A percentile compares a stretch with the other conserved stretches of the same genome.
Conservation (phyloP, 768 basidiomycete species). For the Gloeostereum incarnatum region DNA sequence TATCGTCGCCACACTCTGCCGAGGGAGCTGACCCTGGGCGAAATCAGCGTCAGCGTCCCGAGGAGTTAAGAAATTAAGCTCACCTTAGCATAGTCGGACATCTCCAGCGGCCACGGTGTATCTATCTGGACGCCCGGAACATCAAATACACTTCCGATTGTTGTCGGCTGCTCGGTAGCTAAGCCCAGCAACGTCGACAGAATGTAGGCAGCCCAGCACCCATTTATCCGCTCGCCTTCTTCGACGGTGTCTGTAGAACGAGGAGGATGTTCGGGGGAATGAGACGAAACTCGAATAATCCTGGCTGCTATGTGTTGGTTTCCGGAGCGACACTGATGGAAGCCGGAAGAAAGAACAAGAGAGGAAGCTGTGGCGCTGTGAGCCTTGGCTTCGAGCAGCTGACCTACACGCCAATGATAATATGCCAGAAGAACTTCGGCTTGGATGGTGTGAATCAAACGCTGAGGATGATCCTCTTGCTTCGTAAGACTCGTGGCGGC, state of each 20-base stretch:
- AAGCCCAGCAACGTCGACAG: conserved; percentile 51
- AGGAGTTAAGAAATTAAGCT: conserved; percentile 7
- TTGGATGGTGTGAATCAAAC: conserved; percentile 46
- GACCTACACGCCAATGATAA: conserved; percentile 54
- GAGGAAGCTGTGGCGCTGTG: conserved; percentile 45
- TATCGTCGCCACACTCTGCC: conserved; percentile 37
- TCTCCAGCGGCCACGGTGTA: conserved; percentile 43
- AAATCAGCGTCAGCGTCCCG: conserved; percentile 6
- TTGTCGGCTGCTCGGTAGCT: conserved; percentile 39
- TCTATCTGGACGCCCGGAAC: conserved; percentile 40
- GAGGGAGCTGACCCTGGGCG: conserved; percentile 32
- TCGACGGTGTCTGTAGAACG: conserved; percentile 36
- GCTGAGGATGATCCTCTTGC: conserved; percentile 34
- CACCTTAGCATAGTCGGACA: conserved; percentile 27
- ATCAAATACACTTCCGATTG: conserved; percentile 47
- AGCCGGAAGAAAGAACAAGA: conserved; percentile 33
- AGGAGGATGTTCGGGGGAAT: conserved; percentile 29
- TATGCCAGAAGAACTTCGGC: conserved; percentile 56
- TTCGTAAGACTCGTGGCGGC: conserved; percentile 32
- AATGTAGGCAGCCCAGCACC: conserved; percentile 54
- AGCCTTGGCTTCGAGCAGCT: conserved; percentile 51
- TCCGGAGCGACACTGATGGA: conserved; percentile 35
- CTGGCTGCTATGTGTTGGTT: conserved; percentile 24
- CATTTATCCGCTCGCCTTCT: conserved; percentile 58
- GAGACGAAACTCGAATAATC: conserved; percentile 26